Evolutionary conservation across 192 early-diverging fungal species (phyloP), one percentile per base, ranked within the genome.

Genomic region (Geranomyces michiganensis): DNA sequence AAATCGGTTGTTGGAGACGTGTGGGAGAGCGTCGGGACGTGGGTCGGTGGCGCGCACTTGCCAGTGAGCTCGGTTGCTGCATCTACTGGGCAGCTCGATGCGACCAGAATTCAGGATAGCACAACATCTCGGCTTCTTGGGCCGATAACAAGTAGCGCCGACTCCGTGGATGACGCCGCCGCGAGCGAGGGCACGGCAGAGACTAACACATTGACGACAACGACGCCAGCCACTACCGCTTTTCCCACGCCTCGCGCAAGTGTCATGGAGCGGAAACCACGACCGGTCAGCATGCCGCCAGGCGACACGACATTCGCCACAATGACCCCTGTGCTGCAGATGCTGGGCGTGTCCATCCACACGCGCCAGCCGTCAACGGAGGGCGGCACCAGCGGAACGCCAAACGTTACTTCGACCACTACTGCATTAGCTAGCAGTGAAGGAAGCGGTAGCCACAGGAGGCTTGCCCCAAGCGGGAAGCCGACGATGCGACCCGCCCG

Each of bases 321-420:
- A 24, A 53, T 53, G 51, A 53, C 51, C 7, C 51, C 51, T 7
- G 51, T 53, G 51, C 51, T 53, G 51, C 51, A 53, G 51, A 53
- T 53, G 51, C 4, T 53, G 51, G 51, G 51, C n/a, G 19, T 53
- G 51, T 24, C n/a, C 3, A 53, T 53, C 19, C 51, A 53, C 24
- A 53, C 51, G 4, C 51, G 51, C 3, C 51, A 53, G 24, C 51
- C 51, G n/a, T 53, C 51, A 9, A 17, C 51, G 51, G 51, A 26
- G 51, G 51, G 51, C 17, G 51, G 6, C 3, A 26, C n/a, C 17
- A 17, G 51, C 17, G 6, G 46, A 19, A 47, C 12, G 10, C 12
- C 46, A 19, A 47, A 4, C n/a, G 7, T n/a, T 7, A 15, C n/a
- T 53, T 26, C 51, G 51, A 53, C 19, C 3, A 17, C 3, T 24